These are phyloP conservation scores for Cinnamomum micranthum DNA, from an alignment of 164 flowering plant species.

Conservation along the genomic window DNA sequence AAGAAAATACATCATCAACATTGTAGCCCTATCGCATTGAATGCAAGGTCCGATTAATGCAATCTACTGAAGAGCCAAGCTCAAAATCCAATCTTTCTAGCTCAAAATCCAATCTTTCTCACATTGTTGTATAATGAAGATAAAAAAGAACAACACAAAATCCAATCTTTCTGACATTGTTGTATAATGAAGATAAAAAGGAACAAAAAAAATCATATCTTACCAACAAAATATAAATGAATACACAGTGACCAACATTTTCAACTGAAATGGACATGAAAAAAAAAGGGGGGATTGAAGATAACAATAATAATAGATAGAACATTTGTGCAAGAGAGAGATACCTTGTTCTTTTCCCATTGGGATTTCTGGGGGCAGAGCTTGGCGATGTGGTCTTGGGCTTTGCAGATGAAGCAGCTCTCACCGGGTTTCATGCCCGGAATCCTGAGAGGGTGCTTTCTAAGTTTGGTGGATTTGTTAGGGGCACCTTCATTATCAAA, in stretches of 20 bases:
- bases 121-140: too few relatives aligned
- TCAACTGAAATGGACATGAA: background rate
- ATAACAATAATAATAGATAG: background rate
- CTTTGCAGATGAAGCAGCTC: constrained; percentile 82
- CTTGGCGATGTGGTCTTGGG: constrained; percentile 73
- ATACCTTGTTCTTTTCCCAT: constrained; percentile 88
- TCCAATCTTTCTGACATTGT: too few relatives aligned
- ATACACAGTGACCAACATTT: background rate
- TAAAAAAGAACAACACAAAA: too few relatives aligned
- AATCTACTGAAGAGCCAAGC: too few relatives aligned
- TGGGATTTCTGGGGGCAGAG: constrained; percentile 68
- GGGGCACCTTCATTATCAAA: background rate
- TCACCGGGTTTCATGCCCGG: constrained; percentile 96
- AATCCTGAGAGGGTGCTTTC: constrained; percentile 70
- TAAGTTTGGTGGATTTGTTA: constrained; percentile 1
- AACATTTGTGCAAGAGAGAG: background rate
- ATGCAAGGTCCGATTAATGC: too few relatives aligned
- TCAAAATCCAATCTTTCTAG: too few relatives aligned
- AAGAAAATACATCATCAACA: too few relatives aligned
- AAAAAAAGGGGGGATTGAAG: background rate
- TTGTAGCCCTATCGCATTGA: too few relatives aligned
- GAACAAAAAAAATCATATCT: too few relatives aligned
- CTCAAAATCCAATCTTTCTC: too few relatives aligned
- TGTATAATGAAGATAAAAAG: too few relatives aligned
- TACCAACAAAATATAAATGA: too few relatives aligned